Evolutionary conservation across 208 protist genomes (phyloP).

Genomic region (Kentomonas sorsogonicus): DNA sequence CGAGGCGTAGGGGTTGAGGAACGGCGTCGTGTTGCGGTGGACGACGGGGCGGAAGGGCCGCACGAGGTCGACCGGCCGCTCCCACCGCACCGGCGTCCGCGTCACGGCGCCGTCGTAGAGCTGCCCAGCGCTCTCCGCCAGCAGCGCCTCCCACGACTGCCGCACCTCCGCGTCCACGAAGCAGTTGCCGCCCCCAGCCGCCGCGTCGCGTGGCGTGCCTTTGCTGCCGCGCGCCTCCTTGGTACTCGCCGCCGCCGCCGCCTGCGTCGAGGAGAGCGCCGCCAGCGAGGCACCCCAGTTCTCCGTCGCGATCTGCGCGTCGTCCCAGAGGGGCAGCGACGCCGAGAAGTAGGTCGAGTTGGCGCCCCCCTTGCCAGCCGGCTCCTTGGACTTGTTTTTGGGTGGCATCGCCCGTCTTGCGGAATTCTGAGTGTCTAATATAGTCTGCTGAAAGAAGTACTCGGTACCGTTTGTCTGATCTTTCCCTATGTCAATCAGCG

Average conservation of each 20-base stretch:
- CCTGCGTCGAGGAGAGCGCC: background rate
- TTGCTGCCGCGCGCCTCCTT: background rate
- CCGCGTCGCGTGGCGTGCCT: too few relatives aligned
- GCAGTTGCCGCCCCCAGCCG: too few relatives aligned
- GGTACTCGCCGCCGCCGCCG: background rate
- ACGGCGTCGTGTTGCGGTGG: constrained; percentile 78
- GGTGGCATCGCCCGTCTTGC: too few relatives aligned
- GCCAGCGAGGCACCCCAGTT: constrained; percentile 62
- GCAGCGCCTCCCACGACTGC: background rate
- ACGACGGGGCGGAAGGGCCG: constrained; percentile 87
- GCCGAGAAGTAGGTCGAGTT: constrained; percentile 9
- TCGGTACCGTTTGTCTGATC: too few relatives aligned
- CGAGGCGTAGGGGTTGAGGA: constrained; percentile 66
- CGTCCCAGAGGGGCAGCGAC: constrained; percentile 69
- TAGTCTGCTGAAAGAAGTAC: too few relatives aligned
- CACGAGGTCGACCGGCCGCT: constrained; percentile 59
- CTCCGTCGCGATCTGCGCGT: constrained; percentile 60
- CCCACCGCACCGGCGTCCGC: constrained; percentile 40
- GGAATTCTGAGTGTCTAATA: too few relatives aligned
- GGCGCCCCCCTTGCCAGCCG: too few relatives aligned
- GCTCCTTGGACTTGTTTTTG: too few relatives aligned
- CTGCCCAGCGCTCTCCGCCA: background rate
- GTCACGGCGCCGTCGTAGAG: background rate
- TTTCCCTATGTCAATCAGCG: too few relatives aligned
- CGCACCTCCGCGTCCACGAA: too few relatives aligned